Evolutionary conservation across 495 filamentous ascomycete species (phyloP), one percentile per base, ranked within the genome.

Genomic region (Penicillium silybi): DNA sequence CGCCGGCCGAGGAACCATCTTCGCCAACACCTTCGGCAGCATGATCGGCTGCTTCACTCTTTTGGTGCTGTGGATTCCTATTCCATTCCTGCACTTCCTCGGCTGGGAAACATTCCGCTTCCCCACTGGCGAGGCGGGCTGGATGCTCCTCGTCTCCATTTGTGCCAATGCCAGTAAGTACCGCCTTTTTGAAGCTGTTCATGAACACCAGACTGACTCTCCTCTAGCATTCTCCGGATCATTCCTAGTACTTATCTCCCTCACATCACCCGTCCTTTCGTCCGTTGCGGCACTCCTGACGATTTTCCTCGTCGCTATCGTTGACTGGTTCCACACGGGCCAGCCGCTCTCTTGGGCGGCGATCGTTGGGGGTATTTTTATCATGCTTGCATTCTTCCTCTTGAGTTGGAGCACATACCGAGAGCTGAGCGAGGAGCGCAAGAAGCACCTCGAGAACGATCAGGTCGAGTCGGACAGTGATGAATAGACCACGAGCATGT

Each of bases 241-340:
- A 23, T 97, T 98, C 72, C 77, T 98, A 15, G 85, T 95, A 19
- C 78, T 98, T 16, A 97, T 98, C 51, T 88, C 84, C 9, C 78
- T 98, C 9, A 98, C 93, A 3, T 90, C 86, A 16, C 93, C 93
- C 4, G 93, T 98, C 7, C 76, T 98, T 5, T 91, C 85, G 49
- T 90, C 85, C 15, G 93, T 98, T 7, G 93, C 93, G 5, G 89
- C 90, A 5, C 79, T 98, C 38, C 79, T 98, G 23, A 97, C 93
- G 15, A 97, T 98, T 57, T 96, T 98, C 76, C 80, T 97, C 45
- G 92, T 98, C 2, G 92, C 92, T 0, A 78, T 97, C 34, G 87
- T 85, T 29, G 93, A 98, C 66, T 95, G 92, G 88, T 59, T 89
- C 41, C 74, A 87, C 51, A 92, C 87, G 1, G 90, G 90, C 20